Base-by-base conservation (phyloP, 768 basidiomycete genomes). In the Panaeolus papilionaceus region DNA sequence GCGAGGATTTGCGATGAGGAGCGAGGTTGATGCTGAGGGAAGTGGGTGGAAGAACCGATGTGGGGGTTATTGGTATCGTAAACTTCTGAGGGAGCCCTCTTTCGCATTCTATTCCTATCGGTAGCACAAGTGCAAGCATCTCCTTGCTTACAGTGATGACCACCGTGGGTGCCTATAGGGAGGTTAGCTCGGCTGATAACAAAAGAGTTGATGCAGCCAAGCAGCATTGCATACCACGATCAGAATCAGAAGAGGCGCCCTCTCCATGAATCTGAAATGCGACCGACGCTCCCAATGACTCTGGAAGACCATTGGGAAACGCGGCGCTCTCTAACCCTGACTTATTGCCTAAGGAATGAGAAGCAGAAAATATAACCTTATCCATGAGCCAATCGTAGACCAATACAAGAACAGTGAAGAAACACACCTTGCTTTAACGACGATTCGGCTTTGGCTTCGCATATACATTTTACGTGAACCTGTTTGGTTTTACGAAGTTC, bases 381-480 rank as follows among this genome's bases (percentile, higher is more conserved):
- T 80, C 79, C 78, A 80, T 85, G 81, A 85, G 79, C 79, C 73
- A 69, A 74, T 79, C 62, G 75, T 67, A 68, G 49, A 64, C 58
- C 58, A 26, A 38, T 38, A 14, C 6, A 40, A n/a, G 16, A 49
- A 67, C 61, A 68, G 63, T 67, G 70, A 69, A 62, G 68, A 70
- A 74, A 82, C 85, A 79, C 80, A 91, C 92, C 89, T 88, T 91
- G 91, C 82, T 89, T 89, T 42, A 77, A 76, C 62, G 78, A 64
- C 62, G 71, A 72, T 74, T 83, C 69, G 84, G 89, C 83, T 84
- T 91, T 86, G 82, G 87, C 71, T 90, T 92, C 85, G 87, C 94
- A 95, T 68, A 88, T 86, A 78, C 94, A 95, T 80, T 93, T 94
- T 70, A 92, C 89, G 75, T 95, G 94, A 68, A 95, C 88, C 80